phyloP scores from a whole-genome alignment of 2,329 filamentous ascomycete species.

The Paecilomyces formosus region DNA sequence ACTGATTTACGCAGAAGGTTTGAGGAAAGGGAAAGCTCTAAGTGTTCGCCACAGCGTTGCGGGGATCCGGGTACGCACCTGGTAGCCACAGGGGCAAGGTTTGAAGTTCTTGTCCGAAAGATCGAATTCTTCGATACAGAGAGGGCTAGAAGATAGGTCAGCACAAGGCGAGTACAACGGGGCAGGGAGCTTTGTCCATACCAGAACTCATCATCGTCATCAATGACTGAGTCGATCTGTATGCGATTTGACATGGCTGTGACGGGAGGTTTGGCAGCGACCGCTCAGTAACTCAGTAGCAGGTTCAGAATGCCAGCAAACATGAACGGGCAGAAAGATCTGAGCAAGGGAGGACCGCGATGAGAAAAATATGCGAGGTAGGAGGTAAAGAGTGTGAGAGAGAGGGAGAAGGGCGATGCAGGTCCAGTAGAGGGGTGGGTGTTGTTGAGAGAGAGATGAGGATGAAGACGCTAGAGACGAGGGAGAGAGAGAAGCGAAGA shows the following conservation, averaged over 20 bases:
- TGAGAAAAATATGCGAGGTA: not conserved
- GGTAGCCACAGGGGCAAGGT: conserved; percentile 95
- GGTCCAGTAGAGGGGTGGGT: conserved; percentile 8
- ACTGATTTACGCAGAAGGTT: not conserved
- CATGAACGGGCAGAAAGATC: conserved; percentile 1
- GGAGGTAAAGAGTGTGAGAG: conserved; percentile 3
- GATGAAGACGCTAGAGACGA: conserved; percentile 9
- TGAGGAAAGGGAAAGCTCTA: not conserved
- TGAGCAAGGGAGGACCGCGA: not conserved
- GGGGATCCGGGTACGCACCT: conserved; percentile 53
- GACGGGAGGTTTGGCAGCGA: conserved; percentile 13
- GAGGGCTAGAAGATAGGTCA: conserved; percentile 55
- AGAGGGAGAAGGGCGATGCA: not conserved
- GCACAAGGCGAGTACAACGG: conserved; percentile 1
- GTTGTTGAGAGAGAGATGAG: conserved; percentile 12
- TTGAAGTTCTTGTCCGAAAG: conserved; percentile 94
- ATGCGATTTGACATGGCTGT: conserved; percentile 37
- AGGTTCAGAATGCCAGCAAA: conserved; percentile 18
- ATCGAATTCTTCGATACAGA: conserved; percentile 98
- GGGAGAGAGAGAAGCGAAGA: conserved; percentile 14
- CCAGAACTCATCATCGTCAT: conserved; percentile 44
- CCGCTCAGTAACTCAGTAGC: conserved; percentile 11
- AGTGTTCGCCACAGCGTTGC: not conserved
- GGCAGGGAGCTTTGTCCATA: conserved; percentile 16
- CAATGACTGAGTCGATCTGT: conserved; percentile 42